phyloP scores from a whole-genome alignment of 306 rosid genomes.

The Amphicarpaea edgeworthii region DNA sequence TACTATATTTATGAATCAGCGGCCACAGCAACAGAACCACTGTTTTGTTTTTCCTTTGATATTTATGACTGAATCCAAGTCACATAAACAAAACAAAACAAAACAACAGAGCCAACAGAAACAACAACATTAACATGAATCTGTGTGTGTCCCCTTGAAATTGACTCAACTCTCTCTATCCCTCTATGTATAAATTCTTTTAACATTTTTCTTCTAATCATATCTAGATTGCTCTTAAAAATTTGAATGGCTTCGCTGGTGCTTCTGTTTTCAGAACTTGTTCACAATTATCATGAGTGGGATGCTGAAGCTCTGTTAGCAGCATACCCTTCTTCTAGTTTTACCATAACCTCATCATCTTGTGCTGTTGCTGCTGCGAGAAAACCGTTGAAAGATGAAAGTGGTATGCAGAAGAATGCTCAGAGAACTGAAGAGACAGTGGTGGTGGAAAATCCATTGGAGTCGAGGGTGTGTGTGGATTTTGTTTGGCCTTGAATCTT shows the following conservation, averaged over 20 bases:
- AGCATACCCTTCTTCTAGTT: constrained; percentile 34
- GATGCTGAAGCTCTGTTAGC: constrained; percentile 48
- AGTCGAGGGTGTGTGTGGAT: constrained; percentile 52
- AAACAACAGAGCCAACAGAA: too few species aligned
- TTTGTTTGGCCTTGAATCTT: constrained; percentile 51
- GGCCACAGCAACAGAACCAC: too few species aligned
- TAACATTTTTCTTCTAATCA: not conserved
- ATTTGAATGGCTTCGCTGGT: constrained; percentile 47
- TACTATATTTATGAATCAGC: too few species aligned
- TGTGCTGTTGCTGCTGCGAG: constrained; percentile 18
- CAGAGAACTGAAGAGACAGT: not conserved
- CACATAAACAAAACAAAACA: too few species aligned
- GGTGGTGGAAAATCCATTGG: constrained; percentile 37
- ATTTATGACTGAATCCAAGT: too few species aligned
- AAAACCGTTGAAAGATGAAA: constrained; percentile 28
- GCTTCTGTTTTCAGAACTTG: constrained; percentile 52
- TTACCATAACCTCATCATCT: not conserved
- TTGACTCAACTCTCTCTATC: not conserved
- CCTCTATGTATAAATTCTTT: not conserved
- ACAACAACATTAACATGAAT: too few species aligned
- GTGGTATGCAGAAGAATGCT: not conserved
- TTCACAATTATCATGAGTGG: constrained; percentile 39
- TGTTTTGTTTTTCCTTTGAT: too few species aligned
- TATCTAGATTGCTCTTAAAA: not conserved
- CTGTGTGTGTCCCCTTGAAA: too few species aligned